Evolutionary conservation across 306 rosid species (phyloP), one percentile per base, ranked within the genome.

Genomic region (Mimosa bimucronata): DNA sequence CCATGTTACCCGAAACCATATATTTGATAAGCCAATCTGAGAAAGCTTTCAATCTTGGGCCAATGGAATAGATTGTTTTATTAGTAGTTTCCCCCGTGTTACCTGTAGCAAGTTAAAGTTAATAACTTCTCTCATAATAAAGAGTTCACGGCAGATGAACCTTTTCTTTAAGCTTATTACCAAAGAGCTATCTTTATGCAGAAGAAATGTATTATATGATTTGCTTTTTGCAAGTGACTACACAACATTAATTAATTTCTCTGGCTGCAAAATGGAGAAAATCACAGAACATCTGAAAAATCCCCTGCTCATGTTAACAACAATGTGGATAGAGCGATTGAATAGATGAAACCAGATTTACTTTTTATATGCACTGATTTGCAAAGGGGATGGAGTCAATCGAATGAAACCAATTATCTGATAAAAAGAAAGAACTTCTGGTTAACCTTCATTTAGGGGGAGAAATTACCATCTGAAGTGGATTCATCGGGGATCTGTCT

Each of bases 1-100:
- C 98, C 74, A 87, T 67, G 84, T 82, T 87, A 70, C 94, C 94
- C 2, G 87, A 88, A 64, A 83, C 80, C 87, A 87, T 85, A 64
- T 31, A 75, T 66, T 92, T 83, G 50, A 92, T 88, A 77, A 94
- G 93, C 98, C 93, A 88, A 77, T 94, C 97, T 15, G 94, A 84
- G 83, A 92, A 90, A 79, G 61, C 67, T 90, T 86, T 88, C 86
- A 92, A 80, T 64, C 88, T 82, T 23, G 57, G 81, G 42, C 92
- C 80, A 82, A 89, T 65, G 74, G 94, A 83, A 81, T 90, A 94
- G 66, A 68, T 83, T 40, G 94, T 86, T 71, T 82, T 75, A 70
- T 65, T 71, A 30, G 77, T 77, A 31, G 66, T 78, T 80, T 73
- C 84, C 26, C 74, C 78, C 28, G 83, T 69, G 81, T 72, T 76